Conservation (phyloP, 73 alveolate genomes). For the Tetrahymena malaccensis region DNA sequence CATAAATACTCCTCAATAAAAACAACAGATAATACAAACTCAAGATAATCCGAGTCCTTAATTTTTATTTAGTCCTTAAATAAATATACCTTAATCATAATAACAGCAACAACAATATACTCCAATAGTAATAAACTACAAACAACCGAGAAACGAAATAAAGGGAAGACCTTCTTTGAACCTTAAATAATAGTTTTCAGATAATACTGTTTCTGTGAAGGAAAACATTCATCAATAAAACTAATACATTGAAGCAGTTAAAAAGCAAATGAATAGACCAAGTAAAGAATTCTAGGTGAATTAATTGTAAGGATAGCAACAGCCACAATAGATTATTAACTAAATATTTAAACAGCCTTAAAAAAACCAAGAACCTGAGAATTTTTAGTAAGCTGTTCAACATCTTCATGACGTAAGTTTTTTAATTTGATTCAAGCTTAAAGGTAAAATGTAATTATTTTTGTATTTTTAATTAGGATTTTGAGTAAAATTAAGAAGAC, state of each 20-base stretch:
- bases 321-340: neutral
- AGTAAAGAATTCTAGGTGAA: neutral
- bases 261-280: neutral
- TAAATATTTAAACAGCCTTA: neutral
- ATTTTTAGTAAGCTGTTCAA: neutral
- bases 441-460: neutral
- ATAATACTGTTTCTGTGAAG: neutral
- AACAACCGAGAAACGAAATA: neutral
- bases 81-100: neutral
- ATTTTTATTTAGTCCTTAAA: neutral
- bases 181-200: neutral
- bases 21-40: neutral
- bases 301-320: neutral
- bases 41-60: neutral
- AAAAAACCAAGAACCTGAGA: neutral
- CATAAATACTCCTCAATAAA: neutral
- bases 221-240: neutral
- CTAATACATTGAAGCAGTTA: neutral
- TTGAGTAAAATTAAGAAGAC: neutral
- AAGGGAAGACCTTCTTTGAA: neutral
- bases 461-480: neutral
- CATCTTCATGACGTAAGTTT: neutral
- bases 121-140: neutral
- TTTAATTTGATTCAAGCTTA: neutral
- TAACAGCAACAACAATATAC: neutral